Percentiles rank a stretch among this genome's conserved stretches.
Conservation (phyloP, 1,284 basidiomycete genomes). For the Ceratobasidium sp. region DNA sequence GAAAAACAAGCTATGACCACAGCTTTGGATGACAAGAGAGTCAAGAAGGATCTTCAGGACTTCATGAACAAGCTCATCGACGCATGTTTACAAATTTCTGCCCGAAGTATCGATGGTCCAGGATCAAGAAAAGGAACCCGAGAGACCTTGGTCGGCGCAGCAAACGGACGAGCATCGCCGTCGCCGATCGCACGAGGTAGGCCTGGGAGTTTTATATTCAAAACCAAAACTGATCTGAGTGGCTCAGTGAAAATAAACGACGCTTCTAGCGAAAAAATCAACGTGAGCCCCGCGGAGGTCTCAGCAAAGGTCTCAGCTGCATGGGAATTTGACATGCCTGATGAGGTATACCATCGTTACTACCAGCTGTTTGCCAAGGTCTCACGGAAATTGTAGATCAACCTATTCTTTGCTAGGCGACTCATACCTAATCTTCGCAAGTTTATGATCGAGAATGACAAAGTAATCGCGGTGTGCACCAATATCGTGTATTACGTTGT, state of each 20-base stretch:
- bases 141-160: constrained; percentile 57
- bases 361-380: background rate
- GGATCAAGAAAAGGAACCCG: constrained; percentile 28
- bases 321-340: constrained; percentile 43
- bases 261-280: constrained; percentile 31
- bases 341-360: constrained; percentile 48
- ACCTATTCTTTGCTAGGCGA: constrained; percentile 71
- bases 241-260: constrained; percentile 16
- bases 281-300: constrained; percentile 38
- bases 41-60: constrained; percentile 94
- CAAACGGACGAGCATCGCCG: constrained; percentile 74
- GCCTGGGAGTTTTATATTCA: constrained; percentile 43
- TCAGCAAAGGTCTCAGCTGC: constrained; percentile 30
- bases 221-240: constrained; percentile 31
- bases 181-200: constrained; percentile 59
- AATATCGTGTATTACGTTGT: constrained; percentile 89
- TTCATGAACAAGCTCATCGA: constrained; percentile 87
- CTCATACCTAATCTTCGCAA: constrained; percentile 80
- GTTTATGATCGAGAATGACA: constrained; percentile 86
- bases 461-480: constrained; percentile 74
- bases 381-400: constrained; percentile 59
- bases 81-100: constrained; percentile 73
- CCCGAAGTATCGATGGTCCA: constrained; percentile 67
- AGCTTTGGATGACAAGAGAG: constrained; percentile 85
- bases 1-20: constrained; percentile 87